A percentile compares a stretch with the other conserved stretches of the same genome.
Conservation (phyloP, 306 rosid species). For the Prinsepia uniflora region DNA sequence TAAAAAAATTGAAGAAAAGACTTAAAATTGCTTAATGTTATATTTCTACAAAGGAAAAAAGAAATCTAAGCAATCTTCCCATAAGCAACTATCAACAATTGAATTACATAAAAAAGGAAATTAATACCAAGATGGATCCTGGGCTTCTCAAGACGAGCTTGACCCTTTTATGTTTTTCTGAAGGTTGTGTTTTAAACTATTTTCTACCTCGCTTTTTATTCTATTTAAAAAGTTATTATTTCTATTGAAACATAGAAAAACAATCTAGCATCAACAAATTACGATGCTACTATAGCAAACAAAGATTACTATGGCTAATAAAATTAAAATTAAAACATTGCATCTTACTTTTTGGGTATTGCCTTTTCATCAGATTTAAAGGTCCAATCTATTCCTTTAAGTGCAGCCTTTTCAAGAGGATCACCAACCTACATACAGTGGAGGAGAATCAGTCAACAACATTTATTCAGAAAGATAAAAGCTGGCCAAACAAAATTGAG, state of each 20-base stretch:
- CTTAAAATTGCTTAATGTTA: background rate
- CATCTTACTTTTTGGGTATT: conserved; percentile 74
- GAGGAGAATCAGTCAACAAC: conserved; percentile 2
- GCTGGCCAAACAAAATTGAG: background rate
- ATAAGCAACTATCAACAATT: background rate
- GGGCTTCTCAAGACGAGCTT: too few relatives aligned
- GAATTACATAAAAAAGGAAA: background rate
- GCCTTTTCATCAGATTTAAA: conserved; percentile 98
- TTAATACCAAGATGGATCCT: background rate
- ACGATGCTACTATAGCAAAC: background rate
- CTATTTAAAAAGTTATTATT: background rate
- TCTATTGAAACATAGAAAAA: background rate
- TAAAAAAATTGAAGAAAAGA: too few relatives aligned
- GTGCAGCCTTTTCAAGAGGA: conserved; percentile 99
- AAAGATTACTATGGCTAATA: too few relatives aligned
- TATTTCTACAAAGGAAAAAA: background rate
- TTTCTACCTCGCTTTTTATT: background rate
- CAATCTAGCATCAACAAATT: background rate
- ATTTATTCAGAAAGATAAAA: too few relatives aligned
- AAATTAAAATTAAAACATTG: background rate
- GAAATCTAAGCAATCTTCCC: background rate
- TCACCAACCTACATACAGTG: conserved; percentile 77
- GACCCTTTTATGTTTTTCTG: background rate
- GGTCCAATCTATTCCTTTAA: conserved; percentile 92
- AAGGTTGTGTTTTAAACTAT: background rate